These are phyloP conservation scores for Calendula officinalis DNA, from an alignment of 129 eudicot genomes.

Conservation along the genomic window DNA sequence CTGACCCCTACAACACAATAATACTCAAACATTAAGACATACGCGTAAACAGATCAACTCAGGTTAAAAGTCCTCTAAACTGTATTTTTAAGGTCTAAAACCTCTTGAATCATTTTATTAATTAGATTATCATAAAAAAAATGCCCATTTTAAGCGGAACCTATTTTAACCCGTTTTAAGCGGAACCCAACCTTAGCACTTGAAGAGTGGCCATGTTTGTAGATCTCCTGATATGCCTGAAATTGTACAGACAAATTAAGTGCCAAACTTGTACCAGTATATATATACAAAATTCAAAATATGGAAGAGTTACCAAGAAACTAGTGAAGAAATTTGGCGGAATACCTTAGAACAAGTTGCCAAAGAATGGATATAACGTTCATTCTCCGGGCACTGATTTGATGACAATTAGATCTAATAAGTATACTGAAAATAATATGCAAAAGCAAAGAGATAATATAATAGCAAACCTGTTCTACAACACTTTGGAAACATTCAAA, in stretches of 20 bases:
- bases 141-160: not conserved
- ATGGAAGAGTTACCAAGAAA: not conserved
- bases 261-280: not conserved
- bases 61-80: too few species aligned
- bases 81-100: slow-evolving; percentile 1
- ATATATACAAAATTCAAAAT: not conserved
- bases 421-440: not conserved
- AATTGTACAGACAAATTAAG: not conserved
- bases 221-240: slow-evolving; percentile 46
- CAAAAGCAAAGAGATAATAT: not conserved
- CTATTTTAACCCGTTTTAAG: slow-evolving; percentile 36
- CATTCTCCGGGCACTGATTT: slow-evolving; percentile 49
- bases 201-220: slow-evolving; percentile 33
- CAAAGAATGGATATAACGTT: slow-evolving; percentile 49
- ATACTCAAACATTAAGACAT: not conserved
- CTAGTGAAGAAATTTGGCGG: too few species aligned
- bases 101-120: not conserved
- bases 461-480: slow-evolving; percentile 41
- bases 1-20: slow-evolving; percentile 32
- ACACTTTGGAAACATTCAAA: slow-evolving; percentile 45
- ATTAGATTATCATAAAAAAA: too few species aligned
- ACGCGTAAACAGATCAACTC: too few species aligned
- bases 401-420: slow-evolving; percentile 9
- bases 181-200: slow-evolving; percentile 30
- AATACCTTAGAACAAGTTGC: slow-evolving; percentile 49